A percentile compares a stretch with the other conserved stretches of the same genome.
Evolutionary conservation across 2,329 filamentous ascomycete genomes (phyloP).

Genomic region (Simplicillium aogashimaense): DNA sequence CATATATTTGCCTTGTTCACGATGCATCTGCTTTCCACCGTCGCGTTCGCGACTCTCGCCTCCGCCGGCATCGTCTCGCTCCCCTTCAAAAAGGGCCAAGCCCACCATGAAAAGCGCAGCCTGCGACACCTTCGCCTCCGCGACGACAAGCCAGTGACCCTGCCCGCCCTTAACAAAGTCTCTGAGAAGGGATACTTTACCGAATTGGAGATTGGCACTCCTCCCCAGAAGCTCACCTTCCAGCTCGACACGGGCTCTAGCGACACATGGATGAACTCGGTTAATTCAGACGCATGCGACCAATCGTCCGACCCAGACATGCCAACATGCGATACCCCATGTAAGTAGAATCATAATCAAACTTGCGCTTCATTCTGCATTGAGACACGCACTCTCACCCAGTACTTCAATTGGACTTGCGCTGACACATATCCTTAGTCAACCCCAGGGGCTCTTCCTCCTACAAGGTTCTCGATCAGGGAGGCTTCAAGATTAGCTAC

Average conservation of each 20-base stretch:
- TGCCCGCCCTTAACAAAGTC: slow-evolving; percentile 40
- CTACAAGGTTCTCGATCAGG: slow-evolving; percentile 28
- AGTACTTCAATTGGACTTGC: not conserved
- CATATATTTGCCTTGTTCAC: no score
- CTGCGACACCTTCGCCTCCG: slow-evolving; percentile 8
- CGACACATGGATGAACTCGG: slow-evolving; percentile 52
- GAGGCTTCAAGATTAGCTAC: slow-evolving; percentile 50
- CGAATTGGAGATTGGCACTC: slow-evolving; percentile 48
- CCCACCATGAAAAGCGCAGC: slow-evolving; percentile 3
- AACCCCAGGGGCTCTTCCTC: slow-evolving; percentile 36
- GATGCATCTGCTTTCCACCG: slow-evolving; percentile 4
- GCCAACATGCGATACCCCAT: slow-evolving; percentile 25
- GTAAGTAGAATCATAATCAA: slow-evolving; percentile 21
- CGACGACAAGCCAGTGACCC: slow-evolving; percentile 14
- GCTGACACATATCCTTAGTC: slow-evolving; percentile 12
- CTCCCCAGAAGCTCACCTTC: slow-evolving; percentile 41
- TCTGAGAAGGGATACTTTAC: slow-evolving; percentile 46
- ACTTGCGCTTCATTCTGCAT: not conserved
- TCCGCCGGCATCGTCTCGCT: slow-evolving; percentile 13
- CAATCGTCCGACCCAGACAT: slow-evolving; percentile 9
- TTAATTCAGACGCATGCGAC: slow-evolving; percentile 49
- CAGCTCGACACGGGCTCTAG: slow-evolving; percentile 54
- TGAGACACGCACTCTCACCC: not conserved
- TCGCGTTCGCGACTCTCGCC: slow-evolving; percentile 4
- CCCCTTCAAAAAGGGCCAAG: slow-evolving; percentile 6